Evolutionary conservation across 129 eudicot species (phyloP).

Genomic region (Dittrichia graveolens): DNA sequence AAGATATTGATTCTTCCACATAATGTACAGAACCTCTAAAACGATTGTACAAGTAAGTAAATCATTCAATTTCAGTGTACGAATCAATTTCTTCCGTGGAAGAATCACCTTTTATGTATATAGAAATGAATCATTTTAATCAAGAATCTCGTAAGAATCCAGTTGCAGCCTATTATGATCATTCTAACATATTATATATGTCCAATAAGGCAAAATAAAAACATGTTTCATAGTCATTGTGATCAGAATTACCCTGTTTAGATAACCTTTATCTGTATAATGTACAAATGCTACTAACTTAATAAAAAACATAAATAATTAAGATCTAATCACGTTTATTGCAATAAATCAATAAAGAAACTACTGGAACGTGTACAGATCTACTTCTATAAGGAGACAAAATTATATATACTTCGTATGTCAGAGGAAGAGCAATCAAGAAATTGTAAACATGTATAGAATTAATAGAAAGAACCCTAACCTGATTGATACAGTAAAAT

Average conservation of each 20-base stretch:
- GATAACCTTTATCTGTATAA: too few species aligned
- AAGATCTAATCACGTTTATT: slow-evolving; percentile 28
- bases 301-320: slow-evolving; percentile 3
- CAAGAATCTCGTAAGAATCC: slow-evolving; percentile 21
- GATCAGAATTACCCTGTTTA: neutral
- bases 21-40: too few species aligned
- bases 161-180: slow-evolving; percentile 17
- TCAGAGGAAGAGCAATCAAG: slow-evolving; percentile 23
- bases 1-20: too few species aligned
- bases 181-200: slow-evolving; percentile 15
- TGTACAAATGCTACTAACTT: slow-evolving; percentile 9
- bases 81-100: too few species aligned
- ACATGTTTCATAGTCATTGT: slow-evolving; percentile 17
- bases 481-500: slow-evolving; percentile 31
- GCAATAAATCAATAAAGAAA: slow-evolving; percentile 32
- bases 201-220: slow-evolving; percentile 24
- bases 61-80: too few species aligned
- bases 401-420: slow-evolving; percentile 20
- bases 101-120: neutral
- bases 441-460: slow-evolving; percentile 11
- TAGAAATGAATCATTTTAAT: slow-evolving; percentile 12
- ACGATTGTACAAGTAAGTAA: too few species aligned
- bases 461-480: slow-evolving; percentile 37
- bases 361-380: slow-evolving; percentile 27
- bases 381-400: slow-evolving; percentile 32